These are phyloP conservation scores for Coemansia umbellata DNA, from an alignment of 192 early-diverging fungal species.

Conservation along the genomic window DNA sequence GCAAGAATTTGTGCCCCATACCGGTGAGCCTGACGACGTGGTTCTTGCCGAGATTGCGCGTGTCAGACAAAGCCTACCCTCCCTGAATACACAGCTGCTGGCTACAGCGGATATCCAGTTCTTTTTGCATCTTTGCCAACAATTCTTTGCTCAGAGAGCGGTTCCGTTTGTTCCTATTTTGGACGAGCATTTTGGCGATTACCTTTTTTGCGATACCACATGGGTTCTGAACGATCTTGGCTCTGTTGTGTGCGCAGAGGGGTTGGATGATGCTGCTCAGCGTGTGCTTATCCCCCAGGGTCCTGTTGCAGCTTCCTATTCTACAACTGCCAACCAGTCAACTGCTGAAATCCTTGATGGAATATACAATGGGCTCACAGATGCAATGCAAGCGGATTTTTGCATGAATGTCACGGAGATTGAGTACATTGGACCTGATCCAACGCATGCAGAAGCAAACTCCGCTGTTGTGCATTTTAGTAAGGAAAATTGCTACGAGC, in stretches of 20 bases:
- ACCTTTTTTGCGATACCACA: constrained; percentile 90
- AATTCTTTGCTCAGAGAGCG: constrained; percentile 69
- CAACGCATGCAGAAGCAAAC: neutral
- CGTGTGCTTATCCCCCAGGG: constrained; percentile 86
- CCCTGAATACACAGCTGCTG: constrained; percentile 9
- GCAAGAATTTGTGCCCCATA: constrained; percentile 26
- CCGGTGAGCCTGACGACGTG: constrained; percentile 2
- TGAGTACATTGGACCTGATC: constrained; percentile 61
- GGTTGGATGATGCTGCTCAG: constrained; percentile 63
- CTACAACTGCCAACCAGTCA: constrained; percentile 70
- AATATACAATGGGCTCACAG: constrained; percentile 65
- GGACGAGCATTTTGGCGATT: constrained; percentile 85
- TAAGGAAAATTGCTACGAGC: too few relatives aligned
- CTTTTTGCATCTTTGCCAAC: constrained; percentile 35
- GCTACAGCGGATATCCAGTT: constrained; percentile 30
- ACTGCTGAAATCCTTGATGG: constrained; percentile 81
- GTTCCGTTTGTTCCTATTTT: constrained; percentile 89
- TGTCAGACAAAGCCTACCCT: constrained; percentile 50
- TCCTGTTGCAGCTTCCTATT: constrained; percentile 74
- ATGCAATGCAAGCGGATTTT: too few relatives aligned
- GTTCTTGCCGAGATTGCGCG: constrained; percentile 65
- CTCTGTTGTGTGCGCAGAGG: constrained; percentile 59
- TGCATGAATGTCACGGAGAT: constrained; percentile 72
- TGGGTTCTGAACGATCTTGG: constrained; percentile 85
- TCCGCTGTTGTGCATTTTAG: too few relatives aligned